Evolutionary conservation across 2,329 filamentous ascomycete genomes (phyloP).

Genomic region (Alternaria angustiovoidea): DNA sequence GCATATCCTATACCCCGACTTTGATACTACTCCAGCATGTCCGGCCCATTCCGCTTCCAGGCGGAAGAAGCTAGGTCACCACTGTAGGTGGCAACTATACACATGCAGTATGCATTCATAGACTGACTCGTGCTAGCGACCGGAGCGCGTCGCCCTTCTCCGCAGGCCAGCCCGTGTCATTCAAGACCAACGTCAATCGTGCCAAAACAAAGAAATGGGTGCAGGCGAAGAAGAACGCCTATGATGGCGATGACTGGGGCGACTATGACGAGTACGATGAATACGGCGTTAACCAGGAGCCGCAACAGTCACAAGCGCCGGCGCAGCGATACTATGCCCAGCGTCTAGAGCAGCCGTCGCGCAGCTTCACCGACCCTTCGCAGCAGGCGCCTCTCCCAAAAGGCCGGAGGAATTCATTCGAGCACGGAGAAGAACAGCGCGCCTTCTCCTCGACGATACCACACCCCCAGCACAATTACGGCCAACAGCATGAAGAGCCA

Average conservation of each 20-base stretch:
- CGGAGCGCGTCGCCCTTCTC: slow-evolving; percentile 38
- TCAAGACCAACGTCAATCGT: slow-evolving; percentile 86
- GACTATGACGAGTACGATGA: slow-evolving; percentile 67
- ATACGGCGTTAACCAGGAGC: slow-evolving; percentile 60
- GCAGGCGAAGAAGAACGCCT: slow-evolving; percentile 83
- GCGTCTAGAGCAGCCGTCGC: slow-evolving; percentile 31
- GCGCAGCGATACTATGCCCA: slow-evolving; percentile 55
- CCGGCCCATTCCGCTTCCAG: slow-evolving; percentile 52
- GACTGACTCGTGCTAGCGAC: slow-evolving; percentile 35
- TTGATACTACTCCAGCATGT: slow-evolving; percentile 38
- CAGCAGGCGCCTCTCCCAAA: slow-evolving; percentile 36
- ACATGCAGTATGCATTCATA: not conserved
- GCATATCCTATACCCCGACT: slow-evolving; percentile 4
- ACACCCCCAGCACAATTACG: slow-evolving; percentile 28
- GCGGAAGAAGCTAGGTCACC: slow-evolving; percentile 48
- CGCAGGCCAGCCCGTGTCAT: slow-evolving; percentile 61
- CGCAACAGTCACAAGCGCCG: slow-evolving; percentile 50
- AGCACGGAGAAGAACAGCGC: slow-evolving; percentile 61
- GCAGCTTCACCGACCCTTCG: slow-evolving; percentile 54
- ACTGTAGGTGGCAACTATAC: slow-evolving; percentile 41
- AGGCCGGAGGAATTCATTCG: slow-evolving; percentile 61
- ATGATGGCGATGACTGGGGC: slow-evolving; percentile 95
- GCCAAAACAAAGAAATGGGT: slow-evolving; percentile 95
- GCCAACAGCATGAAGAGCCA: slow-evolving; percentile 16
- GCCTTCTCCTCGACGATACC: slow-evolving; percentile 55